Evolutionary conservation across 2,329 filamentous ascomycete species (phyloP).

Genomic region (Trichoderma oligosporum): DNA sequence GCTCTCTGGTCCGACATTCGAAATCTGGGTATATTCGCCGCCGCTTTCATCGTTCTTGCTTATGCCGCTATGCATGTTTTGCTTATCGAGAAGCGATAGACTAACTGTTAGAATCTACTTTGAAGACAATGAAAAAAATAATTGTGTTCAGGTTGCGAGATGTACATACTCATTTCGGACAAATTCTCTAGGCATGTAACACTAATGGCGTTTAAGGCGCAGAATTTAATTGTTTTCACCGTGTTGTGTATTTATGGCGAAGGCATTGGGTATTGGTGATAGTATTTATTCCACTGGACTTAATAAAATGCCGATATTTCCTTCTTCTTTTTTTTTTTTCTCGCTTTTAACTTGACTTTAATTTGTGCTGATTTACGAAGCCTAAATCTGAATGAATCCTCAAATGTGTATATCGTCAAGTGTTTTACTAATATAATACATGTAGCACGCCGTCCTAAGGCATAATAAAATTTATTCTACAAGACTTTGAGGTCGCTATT

Average conservation of each 20-base stretch:
- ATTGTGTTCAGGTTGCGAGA: constrained; percentile 9
- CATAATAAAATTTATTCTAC: constrained; percentile 22
- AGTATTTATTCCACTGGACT: background rate
- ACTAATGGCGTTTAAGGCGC: constrained; percentile 13
- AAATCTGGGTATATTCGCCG: constrained; percentile 77
- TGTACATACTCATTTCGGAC: constrained; percentile 12
- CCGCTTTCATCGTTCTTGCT: constrained; percentile 78
- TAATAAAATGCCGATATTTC: background rate
- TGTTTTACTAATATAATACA: constrained; percentile 25
- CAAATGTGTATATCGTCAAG: no score
- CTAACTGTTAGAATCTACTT: background rate
- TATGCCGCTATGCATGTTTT: constrained; percentile 92
- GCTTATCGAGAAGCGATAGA: constrained; percentile 72
- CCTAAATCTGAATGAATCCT: constrained; percentile 5
- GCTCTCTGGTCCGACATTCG: constrained; percentile 82
- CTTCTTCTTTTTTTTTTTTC: background rate
- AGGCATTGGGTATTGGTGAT: background rate
- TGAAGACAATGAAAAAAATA: background rate
- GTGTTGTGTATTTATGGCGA: constrained; percentile 2
- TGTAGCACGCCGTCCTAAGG: constrained; percentile 19
- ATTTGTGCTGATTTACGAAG: background rate
- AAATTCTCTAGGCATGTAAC: background rate
- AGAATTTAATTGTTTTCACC: background rate
- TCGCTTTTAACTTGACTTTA: background rate
- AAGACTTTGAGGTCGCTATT: constrained; percentile 26